phyloP scores from a whole-genome alignment of 1,284 basidiomycete species.

The Lignosus rhinocerotis region DNA sequence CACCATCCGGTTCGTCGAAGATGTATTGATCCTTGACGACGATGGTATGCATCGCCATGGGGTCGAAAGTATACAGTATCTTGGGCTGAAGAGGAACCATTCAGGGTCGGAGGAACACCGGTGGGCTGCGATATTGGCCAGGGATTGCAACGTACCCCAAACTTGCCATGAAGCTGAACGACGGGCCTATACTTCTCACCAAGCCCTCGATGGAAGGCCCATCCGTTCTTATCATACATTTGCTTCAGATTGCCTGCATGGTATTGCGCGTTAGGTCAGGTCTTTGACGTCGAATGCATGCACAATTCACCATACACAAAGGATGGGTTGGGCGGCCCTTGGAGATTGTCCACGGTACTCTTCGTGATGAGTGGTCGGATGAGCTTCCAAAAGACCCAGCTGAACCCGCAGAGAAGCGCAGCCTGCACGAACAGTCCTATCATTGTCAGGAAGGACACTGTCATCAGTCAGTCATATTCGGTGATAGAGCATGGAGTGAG shows the following conservation, averaged over 20 bases:
- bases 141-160: slow-evolving; percentile 12
- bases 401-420: neutral
- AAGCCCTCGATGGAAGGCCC: slow-evolving; percentile 19
- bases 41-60: slow-evolving; percentile 21
- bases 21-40: slow-evolving; percentile 25
- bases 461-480: neutral
- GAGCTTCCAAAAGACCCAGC: slow-evolving; percentile 15
- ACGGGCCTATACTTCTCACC: slow-evolving; percentile 17
- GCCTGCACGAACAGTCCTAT: neutral
- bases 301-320: slow-evolving; percentile 11
- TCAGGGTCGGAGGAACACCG: neutral
- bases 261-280: neutral
- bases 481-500: neutral
- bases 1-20: slow-evolving; percentile 20
- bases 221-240: slow-evolving; percentile 17
- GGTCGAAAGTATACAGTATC: slow-evolving; percentile 22
- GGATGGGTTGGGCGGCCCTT: slow-evolving; percentile 15
- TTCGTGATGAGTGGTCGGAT: slow-evolving; percentile 4
- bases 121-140: neutral
- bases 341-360: slow-evolving; percentile 13
- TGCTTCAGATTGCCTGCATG: slow-evolving; percentile 21
- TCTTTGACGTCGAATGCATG: neutral
- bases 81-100: slow-evolving; percentile 6
- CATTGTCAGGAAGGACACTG: neutral
- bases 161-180: slow-evolving; percentile 15